Evolutionary conservation across 768 basidiomycete species (phyloP).

Genomic region (Pleurotus sapidus): DNA sequence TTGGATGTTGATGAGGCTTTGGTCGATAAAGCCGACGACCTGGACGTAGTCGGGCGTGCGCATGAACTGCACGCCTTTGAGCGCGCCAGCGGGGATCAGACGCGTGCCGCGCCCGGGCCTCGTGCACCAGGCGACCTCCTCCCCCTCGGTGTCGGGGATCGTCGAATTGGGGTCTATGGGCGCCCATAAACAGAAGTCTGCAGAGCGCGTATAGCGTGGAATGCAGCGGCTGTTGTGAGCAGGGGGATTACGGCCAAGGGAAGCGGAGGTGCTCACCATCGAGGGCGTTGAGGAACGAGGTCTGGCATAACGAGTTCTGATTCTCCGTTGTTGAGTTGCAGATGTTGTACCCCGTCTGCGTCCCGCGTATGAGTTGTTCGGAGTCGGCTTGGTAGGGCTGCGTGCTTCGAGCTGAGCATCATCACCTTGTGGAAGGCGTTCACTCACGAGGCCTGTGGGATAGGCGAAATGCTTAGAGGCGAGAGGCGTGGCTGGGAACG

Average conservation of each 20-base stretch:
- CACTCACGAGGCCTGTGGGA: constrained; percentile 40
- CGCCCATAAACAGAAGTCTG: constrained; percentile 72
- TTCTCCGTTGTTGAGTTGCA: constrained; percentile 60
- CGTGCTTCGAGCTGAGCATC: constrained; percentile 7
- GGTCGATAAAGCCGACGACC: constrained; percentile 54
- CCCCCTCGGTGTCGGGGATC: constrained; percentile 67
- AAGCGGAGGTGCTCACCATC: constrained; percentile 33
- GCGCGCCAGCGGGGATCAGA: constrained; percentile 62
- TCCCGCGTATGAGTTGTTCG: constrained; percentile 42
- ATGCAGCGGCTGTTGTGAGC: not conserved
- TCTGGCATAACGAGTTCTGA: constrained; percentile 56
- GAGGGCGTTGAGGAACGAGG: constrained; percentile 45
- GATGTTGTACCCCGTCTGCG: constrained; percentile 55
- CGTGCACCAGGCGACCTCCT: constrained; percentile 75
- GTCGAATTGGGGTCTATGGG: constrained; percentile 41
- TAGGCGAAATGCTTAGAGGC: constrained; percentile 43
- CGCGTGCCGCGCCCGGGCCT: constrained; percentile 72
- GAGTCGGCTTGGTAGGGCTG: constrained; percentile 54
- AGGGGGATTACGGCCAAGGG: not conserved
- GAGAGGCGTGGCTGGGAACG: constrained; percentile 44
- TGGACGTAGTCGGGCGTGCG: constrained; percentile 7
- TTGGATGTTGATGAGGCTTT: constrained; percentile 63
- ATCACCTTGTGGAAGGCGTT: not conserved
- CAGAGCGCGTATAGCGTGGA: constrained; percentile 9
- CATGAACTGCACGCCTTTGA: constrained; percentile 69